phyloP scores from a whole-genome alignment of 2,329 filamentous ascomycete species.

The Xylariomycetidae sp. region DNA sequence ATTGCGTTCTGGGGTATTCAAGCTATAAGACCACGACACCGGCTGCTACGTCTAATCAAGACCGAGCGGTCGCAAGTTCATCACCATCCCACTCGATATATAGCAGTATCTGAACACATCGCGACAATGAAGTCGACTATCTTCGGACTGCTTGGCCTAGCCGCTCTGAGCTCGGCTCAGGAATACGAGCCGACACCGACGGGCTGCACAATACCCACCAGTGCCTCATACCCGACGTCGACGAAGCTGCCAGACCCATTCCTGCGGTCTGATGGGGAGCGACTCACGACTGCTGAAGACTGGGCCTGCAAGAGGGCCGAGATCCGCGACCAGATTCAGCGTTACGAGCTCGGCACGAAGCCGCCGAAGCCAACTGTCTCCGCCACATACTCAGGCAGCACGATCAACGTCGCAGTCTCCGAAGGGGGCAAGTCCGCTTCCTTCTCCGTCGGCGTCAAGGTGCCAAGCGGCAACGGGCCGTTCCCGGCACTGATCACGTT shows the following conservation, averaged over 20 bases:
- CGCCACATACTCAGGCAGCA: constrained; percentile 26
- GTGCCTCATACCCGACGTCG: no score
- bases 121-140: no score
- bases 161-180: no score
- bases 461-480: constrained; percentile 28
- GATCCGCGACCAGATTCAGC: neutral
- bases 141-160: no score
- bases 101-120: no score
- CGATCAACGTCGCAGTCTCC: constrained; percentile 29
- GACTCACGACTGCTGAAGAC: constrained; percentile 30
- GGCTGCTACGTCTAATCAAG: no score
- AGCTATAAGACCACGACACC: no score
- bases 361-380: constrained; percentile 30
- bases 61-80: no score
- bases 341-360: constrained; percentile 20
- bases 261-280: constrained; percentile 30
- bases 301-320: constrained; percentile 33
- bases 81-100: no score
- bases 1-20: no score
- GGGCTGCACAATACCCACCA: no score
- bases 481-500: constrained; percentile 45
- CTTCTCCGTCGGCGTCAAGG: constrained; percentile 24
- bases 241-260: constrained; percentile 37
- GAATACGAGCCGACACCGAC: no score
- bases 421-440: constrained; percentile 27